phyloP scores from a whole-genome alignment of 495 filamentous ascomycete genomes.

The Aspergillus coremiiformis region DNA sequence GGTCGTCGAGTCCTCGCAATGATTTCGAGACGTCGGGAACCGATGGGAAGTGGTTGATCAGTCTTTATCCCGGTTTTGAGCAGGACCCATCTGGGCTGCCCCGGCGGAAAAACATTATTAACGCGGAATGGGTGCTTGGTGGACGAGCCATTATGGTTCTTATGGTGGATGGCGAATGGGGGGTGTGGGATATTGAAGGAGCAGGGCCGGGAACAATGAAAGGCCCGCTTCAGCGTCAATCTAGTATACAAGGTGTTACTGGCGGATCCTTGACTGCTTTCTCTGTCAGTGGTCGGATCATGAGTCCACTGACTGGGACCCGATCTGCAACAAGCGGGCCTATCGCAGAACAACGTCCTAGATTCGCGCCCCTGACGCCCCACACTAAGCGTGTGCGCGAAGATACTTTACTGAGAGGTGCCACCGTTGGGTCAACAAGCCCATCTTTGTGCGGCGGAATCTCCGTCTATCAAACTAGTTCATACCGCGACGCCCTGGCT shows the following conservation, averaged over 20 bases:
- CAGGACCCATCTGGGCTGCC: slow-evolving; percentile 29
- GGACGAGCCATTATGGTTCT: slow-evolving; percentile 71
- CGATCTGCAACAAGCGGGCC: slow-evolving; percentile 31
- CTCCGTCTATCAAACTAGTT: slow-evolving; percentile 44
- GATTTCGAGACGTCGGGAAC: slow-evolving; percentile 28
- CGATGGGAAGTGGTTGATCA: slow-evolving; percentile 55
- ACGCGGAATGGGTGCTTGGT: slow-evolving; percentile 74
- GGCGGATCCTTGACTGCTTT: slow-evolving; percentile 61
- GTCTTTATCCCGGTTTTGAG: slow-evolving; percentile 62
- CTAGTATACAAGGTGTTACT: slow-evolving; percentile 49
- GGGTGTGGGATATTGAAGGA: slow-evolving; percentile 81
- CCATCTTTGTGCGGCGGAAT: slow-evolving; percentile 55
- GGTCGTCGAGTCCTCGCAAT: slow-evolving; percentile 20
- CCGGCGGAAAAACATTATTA: slow-evolving; percentile 68
- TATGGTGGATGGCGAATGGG: slow-evolving; percentile 84
- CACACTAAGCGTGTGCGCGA: slow-evolving; percentile 60
- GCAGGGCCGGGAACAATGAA: slow-evolving; percentile 47
- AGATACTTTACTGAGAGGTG: slow-evolving; percentile 47
- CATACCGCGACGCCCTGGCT: slow-evolving; percentile 38
- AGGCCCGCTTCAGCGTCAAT: slow-evolving; percentile 50
- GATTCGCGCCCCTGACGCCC: slow-evolving; percentile 78
- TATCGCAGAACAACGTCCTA: slow-evolving; percentile 38
- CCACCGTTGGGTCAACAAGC: slow-evolving; percentile 20
- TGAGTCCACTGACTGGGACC: slow-evolving; percentile 26
- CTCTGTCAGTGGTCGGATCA: slow-evolving; percentile 60